phyloP scores from a whole-genome alignment of 73 alveolate species.

The Paramecium pentaurelia region DNA sequence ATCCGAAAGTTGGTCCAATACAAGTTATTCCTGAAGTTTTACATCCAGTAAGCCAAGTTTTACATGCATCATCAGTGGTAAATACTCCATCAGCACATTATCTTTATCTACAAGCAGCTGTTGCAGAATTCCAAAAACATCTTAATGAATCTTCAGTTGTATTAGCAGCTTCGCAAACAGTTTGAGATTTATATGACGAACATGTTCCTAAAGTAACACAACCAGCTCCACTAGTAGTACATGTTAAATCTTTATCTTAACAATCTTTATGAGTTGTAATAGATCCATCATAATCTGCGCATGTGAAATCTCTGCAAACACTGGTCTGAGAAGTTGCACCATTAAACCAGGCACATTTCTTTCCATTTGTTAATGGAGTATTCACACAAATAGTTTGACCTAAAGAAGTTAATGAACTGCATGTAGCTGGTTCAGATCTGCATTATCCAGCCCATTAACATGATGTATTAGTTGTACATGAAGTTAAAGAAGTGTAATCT shows the following conservation, averaged over 20 bases:
- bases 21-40: background rate
- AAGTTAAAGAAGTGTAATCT: background rate
- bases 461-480: constrained; percentile 13
- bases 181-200: background rate
- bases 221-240: constrained; percentile 40
- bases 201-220: background rate
- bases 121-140: background rate
- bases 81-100: background rate
- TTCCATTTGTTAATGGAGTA: constrained; percentile 12
- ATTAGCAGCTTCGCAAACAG: background rate
- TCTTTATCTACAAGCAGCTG: background rate
- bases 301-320: constrained; percentile 13
- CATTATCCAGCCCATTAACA: constrained; percentile 3
- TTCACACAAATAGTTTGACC: background rate
- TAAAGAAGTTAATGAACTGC: background rate
- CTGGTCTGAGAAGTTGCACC: background rate
- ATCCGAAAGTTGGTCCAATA: background rate
- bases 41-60: background rate
- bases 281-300: background rate
- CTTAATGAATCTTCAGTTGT: background rate
- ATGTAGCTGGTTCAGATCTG: background rate
- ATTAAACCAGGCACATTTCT: background rate
- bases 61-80: constrained; percentile 6
- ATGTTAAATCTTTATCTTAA: background rate
- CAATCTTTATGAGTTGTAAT: background rate